Evolutionary conservation across 768 basidiomycete species (phyloP).

Genomic region (Rhodotorula babjevae): DNA sequence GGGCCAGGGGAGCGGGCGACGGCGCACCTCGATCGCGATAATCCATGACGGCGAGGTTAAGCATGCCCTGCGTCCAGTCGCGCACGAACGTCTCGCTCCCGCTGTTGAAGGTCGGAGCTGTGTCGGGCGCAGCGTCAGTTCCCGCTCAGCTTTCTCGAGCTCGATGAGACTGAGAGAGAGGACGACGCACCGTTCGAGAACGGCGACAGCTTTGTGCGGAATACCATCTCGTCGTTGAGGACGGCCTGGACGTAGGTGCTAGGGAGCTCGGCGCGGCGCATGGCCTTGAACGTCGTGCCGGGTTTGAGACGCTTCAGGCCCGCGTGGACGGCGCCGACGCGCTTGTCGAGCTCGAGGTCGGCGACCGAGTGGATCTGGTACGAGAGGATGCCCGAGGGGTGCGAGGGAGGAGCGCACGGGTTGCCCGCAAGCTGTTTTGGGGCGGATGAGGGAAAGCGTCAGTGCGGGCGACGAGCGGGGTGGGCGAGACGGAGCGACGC

Average conservation of each 20-base stretch:
- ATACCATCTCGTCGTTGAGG: conserved; percentile 29
- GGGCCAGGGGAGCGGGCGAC: not conserved
- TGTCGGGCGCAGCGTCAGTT: not conserved
- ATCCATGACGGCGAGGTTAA: conserved; percentile 31
- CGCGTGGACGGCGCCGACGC: not conserved
- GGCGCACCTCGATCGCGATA: conserved; percentile 31
- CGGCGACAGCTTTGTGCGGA: conserved; percentile 25
- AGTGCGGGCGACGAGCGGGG: not conserved
- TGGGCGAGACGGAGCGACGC: not conserved
- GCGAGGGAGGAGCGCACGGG: conserved; percentile 1
- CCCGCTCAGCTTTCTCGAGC: no score
- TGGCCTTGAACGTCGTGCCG: not conserved
- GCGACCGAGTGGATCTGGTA: conserved; percentile 33
- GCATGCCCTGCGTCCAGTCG: conserved; percentile 17
- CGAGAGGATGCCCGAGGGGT: conserved; percentile 29
- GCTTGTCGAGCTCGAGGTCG: conserved; percentile 12
- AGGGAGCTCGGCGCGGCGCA: conserved; percentile 6
- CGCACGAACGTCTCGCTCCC: conserved; percentile 21
- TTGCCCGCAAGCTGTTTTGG: conserved; percentile 1
- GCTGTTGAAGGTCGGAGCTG: conserved; percentile 30
- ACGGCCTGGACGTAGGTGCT: conserved; percentile 10
- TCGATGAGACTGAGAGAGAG: no score
- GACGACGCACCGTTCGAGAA: not conserved
- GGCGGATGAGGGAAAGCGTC: no score
- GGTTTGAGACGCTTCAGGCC: not conserved